Percentiles rank a stretch among this genome's conserved stretches.
Conservation (phyloP, 2,329 filamentous ascomycete genomes). For the Penicillium occitanis region DNA sequence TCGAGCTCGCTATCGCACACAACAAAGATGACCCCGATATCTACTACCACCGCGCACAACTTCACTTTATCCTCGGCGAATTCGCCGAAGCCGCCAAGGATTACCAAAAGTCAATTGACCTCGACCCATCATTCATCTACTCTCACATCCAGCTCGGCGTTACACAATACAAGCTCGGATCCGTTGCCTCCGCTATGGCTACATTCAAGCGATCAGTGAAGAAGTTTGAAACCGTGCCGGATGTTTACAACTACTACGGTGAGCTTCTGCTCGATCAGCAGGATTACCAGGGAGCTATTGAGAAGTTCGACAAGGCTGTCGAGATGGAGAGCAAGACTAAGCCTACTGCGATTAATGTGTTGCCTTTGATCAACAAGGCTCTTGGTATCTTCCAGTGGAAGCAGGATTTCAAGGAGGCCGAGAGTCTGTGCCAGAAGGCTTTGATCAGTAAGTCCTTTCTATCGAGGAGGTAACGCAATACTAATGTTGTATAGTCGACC, state of each 20-base stretch:
- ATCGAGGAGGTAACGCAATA: slow-evolving; percentile 13
- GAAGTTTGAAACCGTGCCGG: slow-evolving; percentile 94
- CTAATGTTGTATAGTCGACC: slow-evolving; percentile 68
- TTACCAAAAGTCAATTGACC: slow-evolving; percentile 98
- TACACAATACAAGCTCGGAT: slow-evolving; percentile 99
- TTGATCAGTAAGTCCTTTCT: slow-evolving; percentile 75
- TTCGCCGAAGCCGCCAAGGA: slow-evolving; percentile 93
- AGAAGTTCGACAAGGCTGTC: slow-evolving; percentile 98
- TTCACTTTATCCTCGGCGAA: slow-evolving; percentile 96
- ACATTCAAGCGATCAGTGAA: slow-evolving; percentile 97
- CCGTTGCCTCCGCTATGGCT: slow-evolving; percentile 95
- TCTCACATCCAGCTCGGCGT: slow-evolving; percentile 99
- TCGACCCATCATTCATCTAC: slow-evolving; percentile 96
- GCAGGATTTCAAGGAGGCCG: slow-evolving; percentile 89
- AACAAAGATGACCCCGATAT: slow-evolving; percentile 92
- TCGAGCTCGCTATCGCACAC: slow-evolving; percentile 78
- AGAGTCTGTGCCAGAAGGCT: slow-evolving; percentile 95
- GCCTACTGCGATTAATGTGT: slow-evolving; percentile 93
- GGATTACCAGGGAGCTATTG: slow-evolving; percentile 91
- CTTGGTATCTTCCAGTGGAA: slow-evolving; percentile 98
- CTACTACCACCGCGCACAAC: slow-evolving; percentile 97
- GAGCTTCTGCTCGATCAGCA: slow-evolving; percentile 95
- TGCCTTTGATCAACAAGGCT: slow-evolving; percentile 98
- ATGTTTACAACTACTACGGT: slow-evolving; percentile 99
- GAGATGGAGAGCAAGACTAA: slow-evolving; percentile 96